Evolutionary conservation across 225 moss, liverwort and hornwort species (phyloP).

Genomic region (Sphagnum tenellum): DNA sequence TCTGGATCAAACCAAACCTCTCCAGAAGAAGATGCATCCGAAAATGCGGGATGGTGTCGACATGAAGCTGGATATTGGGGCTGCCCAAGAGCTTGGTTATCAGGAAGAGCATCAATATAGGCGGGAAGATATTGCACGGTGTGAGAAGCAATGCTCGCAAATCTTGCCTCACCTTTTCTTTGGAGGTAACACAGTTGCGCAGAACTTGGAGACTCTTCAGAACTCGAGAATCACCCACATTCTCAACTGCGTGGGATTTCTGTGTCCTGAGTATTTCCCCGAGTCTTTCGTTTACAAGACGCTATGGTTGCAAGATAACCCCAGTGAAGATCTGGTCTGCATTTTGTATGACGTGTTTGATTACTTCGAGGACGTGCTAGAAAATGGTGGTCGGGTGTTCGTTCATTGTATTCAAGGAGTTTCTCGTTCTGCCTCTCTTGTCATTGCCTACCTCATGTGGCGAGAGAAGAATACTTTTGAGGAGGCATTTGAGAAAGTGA

Average conservation of each 20-base stretch:
- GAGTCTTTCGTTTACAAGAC: slow-evolving; percentile 63
- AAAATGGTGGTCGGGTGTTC: slow-evolving; percentile 64
- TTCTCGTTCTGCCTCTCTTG: slow-evolving; percentile 72
- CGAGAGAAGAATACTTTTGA: slow-evolving; percentile 57
- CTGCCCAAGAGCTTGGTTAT: slow-evolving; percentile 50
- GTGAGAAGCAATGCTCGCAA: slow-evolving; percentile 72
- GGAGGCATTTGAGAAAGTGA: slow-evolving; percentile 65
- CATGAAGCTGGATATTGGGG: slow-evolving; percentile 74
- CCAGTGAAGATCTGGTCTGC: slow-evolving; percentile 73
- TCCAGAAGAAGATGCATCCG: too few relatives aligned
- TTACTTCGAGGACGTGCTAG: slow-evolving; percentile 72
- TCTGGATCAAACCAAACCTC: not conserved
- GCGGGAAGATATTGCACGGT: slow-evolving; percentile 55
- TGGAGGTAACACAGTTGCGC: slow-evolving; percentile 64
- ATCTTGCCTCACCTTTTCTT: slow-evolving; percentile 67
- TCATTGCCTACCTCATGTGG: slow-evolving; percentile 94
- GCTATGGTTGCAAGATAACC: slow-evolving; percentile 90
- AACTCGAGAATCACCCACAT: slow-evolving; percentile 76
- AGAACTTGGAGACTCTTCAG: slow-evolving; percentile 60
- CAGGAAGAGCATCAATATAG: slow-evolving; percentile 45
- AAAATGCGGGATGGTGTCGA: slow-evolving; percentile 63
- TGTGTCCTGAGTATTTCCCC: slow-evolving; percentile 65
- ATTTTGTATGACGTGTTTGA: slow-evolving; percentile 86
- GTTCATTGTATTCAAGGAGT: slow-evolving; percentile 91
- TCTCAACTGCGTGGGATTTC: slow-evolving; percentile 84